These are phyloP conservation scores for Pseudoturritis turrita DNA, from an alignment of 345 rosid species.

Conservation along the genomic window DNA sequence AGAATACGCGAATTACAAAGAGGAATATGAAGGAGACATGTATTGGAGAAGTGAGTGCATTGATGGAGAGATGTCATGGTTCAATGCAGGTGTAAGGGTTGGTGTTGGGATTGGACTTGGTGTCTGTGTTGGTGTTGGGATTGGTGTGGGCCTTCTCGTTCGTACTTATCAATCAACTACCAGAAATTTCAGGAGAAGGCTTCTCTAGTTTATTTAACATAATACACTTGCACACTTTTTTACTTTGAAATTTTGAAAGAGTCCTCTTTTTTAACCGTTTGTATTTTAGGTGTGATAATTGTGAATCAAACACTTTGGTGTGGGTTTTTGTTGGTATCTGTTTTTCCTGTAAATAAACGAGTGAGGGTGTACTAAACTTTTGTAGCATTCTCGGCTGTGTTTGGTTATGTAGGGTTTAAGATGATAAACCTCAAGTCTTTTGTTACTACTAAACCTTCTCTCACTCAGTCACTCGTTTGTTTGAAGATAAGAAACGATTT, in stretches of 20 bases:
- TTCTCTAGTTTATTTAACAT: constrained; percentile 25
- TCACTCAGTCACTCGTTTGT: too few relatives aligned
- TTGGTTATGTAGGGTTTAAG: too few relatives aligned
- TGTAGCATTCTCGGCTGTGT: too few relatives aligned
- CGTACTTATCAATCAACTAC: constrained; percentile 73
- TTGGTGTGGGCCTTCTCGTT: constrained; percentile 79
- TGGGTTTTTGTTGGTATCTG: constrained; percentile 1
- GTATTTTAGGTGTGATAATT: constrained; percentile 1
- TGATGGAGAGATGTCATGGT: constrained; percentile 88
- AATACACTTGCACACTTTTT: neutral
- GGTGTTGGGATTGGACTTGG: constrained; percentile 94
- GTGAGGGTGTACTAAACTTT: neutral
- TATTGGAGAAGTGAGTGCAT: constrained; percentile 41
- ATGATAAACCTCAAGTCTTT: too few relatives aligned
- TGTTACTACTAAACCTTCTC: too few relatives aligned
- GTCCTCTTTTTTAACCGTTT: neutral
- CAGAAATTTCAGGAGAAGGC: constrained; percentile 69
- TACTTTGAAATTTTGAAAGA: constrained; percentile 22
- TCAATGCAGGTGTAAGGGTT: constrained; percentile 92
- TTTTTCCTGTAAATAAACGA: constrained; percentile 5
- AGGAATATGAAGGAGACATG: constrained; percentile 38
- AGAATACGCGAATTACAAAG: constrained; percentile 35
- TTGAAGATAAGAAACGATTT: too few relatives aligned
- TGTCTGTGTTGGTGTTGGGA: constrained; percentile 70
- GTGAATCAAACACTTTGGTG: constrained; percentile 4